Conservation (phyloP, 169 alveolate species). For the Haemoproteus tartakovskyi region DNA sequence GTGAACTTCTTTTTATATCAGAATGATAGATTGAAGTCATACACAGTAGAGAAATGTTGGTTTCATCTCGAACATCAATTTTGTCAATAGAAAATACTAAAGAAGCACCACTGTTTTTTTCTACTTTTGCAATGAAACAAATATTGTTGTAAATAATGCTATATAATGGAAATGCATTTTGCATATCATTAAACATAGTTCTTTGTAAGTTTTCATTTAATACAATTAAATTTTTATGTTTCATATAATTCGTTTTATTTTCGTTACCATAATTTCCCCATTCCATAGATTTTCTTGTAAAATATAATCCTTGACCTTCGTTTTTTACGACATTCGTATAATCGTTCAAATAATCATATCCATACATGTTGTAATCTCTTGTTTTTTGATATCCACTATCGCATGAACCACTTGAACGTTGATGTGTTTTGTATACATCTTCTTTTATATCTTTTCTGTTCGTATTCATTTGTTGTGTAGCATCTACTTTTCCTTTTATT, state of each 20-base stretch:
- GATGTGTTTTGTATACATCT: too few species aligned
- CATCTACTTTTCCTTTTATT: too few species aligned
- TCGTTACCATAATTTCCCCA: slow-evolving; percentile 1
- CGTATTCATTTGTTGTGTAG: too few species aligned
- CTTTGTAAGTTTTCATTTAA: slow-evolving; percentile 44
- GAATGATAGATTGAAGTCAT: slow-evolving; percentile 58
- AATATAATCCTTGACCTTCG: slow-evolving; percentile 12
- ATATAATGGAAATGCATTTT: slow-evolving; percentile 41
- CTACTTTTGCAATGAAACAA: slow-evolving; percentile 51
- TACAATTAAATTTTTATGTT: slow-evolving; percentile 24
- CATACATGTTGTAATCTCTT: too few species aligned
- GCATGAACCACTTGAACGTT: too few species aligned
- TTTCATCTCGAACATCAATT: slow-evolving; percentile 36
- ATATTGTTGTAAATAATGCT: slow-evolving; percentile 28
- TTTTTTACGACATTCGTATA: too few species aligned
- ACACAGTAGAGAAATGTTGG: slow-evolving; percentile 41
- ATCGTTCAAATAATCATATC: too few species aligned
- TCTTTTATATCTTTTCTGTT: too few species aligned
- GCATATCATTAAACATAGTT: slow-evolving; percentile 57
- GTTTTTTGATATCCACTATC: too few species aligned
- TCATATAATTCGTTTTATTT: not conserved
- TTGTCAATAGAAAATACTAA: slow-evolving; percentile 46
- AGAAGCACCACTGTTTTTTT: slow-evolving; percentile 32
- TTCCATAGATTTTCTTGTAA: slow-evolving; percentile 13
- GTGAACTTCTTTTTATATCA: slow-evolving; percentile 23